Conservation (phyloP, 2,329 filamentous ascomycete genomes). For the Penicillium sp. region DNA sequence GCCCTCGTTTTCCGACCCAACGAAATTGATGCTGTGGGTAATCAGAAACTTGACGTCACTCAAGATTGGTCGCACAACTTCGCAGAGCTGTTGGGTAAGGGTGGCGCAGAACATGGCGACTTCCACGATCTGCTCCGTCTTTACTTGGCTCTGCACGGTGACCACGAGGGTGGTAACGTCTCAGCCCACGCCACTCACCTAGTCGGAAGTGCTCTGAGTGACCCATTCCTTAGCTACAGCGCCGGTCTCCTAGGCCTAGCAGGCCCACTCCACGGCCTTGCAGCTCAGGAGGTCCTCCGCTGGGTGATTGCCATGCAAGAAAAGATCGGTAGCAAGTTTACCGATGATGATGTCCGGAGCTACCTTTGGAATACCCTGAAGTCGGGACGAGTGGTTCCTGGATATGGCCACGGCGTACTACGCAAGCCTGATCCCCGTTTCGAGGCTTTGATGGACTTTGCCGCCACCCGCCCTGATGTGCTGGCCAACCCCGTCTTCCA, state of each 20-base stretch:
- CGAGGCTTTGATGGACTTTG: constrained; percentile 95
- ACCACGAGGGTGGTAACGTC: constrained; percentile 97
- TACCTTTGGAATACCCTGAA: constrained; percentile 94
- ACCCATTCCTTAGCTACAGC: constrained; percentile 93
- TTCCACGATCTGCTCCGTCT: constrained; percentile 90
- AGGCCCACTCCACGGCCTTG: constrained; percentile 88
- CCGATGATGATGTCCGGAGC: constrained; percentile 75
- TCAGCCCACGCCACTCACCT: constrained; percentile 94
- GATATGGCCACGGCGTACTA: constrained; percentile 92
- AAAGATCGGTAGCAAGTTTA: constrained; percentile 73
- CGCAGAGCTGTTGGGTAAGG: constrained; percentile 90
- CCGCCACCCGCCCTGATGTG: constrained; percentile 78
- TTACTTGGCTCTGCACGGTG: constrained; percentile 93
- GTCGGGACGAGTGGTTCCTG: constrained; percentile 88
- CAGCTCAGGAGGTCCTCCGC: constrained; percentile 93
- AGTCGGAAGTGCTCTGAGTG: constrained; percentile 89
- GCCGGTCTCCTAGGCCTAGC: constrained; percentile 93
- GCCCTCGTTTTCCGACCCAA: constrained; percentile 97
- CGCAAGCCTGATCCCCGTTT: constrained; percentile 97
- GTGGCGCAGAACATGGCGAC: constrained; percentile 69
- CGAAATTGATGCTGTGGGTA: constrained; percentile 70
- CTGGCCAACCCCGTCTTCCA: constrained; percentile 85
- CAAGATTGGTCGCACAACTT: constrained; percentile 99
- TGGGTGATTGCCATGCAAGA: constrained; percentile 98
- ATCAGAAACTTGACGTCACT: constrained; percentile 69